Evolutionary conservation across 441 rosid genomes (phyloP).

Genomic region (Syzygium syzygioides): DNA sequence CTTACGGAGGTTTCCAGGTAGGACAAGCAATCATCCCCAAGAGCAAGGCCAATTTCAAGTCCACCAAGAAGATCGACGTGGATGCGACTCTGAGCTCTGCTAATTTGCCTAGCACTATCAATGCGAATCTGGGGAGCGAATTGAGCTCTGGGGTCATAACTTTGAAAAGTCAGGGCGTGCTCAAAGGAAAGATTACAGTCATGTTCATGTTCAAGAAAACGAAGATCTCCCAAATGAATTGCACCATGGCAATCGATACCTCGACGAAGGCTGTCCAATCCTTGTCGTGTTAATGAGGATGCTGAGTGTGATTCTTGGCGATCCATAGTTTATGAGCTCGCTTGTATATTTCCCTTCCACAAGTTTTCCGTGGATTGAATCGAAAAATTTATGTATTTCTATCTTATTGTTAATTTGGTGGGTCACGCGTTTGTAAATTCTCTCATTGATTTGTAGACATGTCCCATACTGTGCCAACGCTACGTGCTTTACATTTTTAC

Average conservation of each 20-base stretch:
- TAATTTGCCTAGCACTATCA: not conserved
- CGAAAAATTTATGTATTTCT: not conserved
- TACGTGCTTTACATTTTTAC: not conserved
- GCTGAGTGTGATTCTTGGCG: not conserved
- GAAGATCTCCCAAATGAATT: conserved; percentile 8
- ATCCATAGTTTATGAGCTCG: not conserved
- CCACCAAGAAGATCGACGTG: conserved; percentile 9
- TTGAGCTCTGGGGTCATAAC: not conserved
- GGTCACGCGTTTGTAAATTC: not conserved
- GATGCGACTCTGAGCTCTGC: not conserved
- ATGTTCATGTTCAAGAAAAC: conserved; percentile 16
- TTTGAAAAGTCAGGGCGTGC: not conserved
- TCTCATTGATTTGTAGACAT: not conserved
- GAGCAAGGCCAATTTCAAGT: conserved; percentile 7
- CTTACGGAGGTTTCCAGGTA: not conserved
- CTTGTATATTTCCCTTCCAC: not conserved
- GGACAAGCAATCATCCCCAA: not conserved
- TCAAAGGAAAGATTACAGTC: conserved; percentile 7
- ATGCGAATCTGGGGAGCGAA: not conserved
- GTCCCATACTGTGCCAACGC: not conserved
- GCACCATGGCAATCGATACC: not conserved
- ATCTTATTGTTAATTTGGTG: not conserved
- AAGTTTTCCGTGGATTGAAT: not conserved
- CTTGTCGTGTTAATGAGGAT: not conserved
- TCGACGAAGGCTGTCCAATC: not conserved